A percentile compares a stretch with the other conserved stretches of the same genome.
These are phyloP conservation scores for Penicillium sp. DNA, from an alignment of 2,329 filamentous ascomycete species.

Conservation along the genomic window DNA sequence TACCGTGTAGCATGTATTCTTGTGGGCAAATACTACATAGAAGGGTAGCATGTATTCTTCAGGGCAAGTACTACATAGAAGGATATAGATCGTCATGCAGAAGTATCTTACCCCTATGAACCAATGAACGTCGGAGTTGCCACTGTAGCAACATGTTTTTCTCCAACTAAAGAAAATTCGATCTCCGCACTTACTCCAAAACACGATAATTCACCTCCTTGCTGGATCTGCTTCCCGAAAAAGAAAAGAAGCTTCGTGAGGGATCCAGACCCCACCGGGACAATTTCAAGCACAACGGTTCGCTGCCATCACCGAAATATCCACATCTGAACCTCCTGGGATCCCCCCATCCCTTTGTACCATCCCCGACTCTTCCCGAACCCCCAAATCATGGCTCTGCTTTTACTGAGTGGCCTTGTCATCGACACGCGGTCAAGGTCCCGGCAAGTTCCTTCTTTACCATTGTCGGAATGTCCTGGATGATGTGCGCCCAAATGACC, in stretches of 20 bases:
- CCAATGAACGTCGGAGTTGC: neutral
- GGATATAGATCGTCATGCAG: neutral
- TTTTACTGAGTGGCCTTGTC: constrained; percentile 22
- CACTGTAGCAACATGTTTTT: neutral
- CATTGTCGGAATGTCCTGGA: constrained; percentile 40
- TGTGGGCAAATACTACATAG: neutral
- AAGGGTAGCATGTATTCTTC: neutral
- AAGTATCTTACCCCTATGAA: neutral
- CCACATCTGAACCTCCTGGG: constrained; percentile 19
- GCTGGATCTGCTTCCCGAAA: constrained; percentile 24
- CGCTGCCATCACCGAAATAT: constrained; percentile 29
- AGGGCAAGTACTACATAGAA: neutral
- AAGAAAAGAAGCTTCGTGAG: constrained; percentile 22
- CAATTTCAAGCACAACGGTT: constrained; percentile 23
- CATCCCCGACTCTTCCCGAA: constrained; percentile 33
- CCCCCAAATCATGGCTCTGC: constrained; percentile 20
- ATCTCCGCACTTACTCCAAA: neutral
- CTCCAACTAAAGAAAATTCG: neutral
- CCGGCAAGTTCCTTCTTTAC: constrained; percentile 52
- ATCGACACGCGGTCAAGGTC: constrained; percentile 12
- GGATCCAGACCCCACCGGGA: constrained; percentile 24
- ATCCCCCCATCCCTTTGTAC: constrained; percentile 14
- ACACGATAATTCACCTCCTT: constrained; percentile 15
- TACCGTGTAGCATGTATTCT: constrained; percentile 2
- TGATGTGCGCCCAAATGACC: constrained; percentile 26